Conservation (phyloP, 169 alveolate genomes). For the Eimeria praecox region DNA sequence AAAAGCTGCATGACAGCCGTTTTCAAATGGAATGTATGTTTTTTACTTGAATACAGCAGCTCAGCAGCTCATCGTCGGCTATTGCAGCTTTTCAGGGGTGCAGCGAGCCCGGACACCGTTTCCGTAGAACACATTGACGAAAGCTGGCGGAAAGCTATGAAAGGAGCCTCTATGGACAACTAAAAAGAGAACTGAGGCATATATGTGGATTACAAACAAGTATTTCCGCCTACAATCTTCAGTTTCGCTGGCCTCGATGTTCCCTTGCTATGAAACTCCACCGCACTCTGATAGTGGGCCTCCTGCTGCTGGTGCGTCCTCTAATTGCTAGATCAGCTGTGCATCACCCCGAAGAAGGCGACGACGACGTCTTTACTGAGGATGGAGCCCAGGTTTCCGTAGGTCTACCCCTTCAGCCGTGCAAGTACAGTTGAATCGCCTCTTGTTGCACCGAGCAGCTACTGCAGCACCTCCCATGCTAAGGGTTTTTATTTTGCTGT, state of each 20-base stretch:
- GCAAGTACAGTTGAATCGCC: no score
- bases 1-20: not conserved
- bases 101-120: not conserved
- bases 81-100: not conserved
- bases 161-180: not conserved
- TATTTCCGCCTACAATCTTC: not conserved
- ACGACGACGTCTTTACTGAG: not conserved
- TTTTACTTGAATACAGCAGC: not conserved
- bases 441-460: no score
- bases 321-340: not conserved
- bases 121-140: not conserved
- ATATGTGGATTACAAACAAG: not conserved
- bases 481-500: no score
- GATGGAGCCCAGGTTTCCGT: not conserved
- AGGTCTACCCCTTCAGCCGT: not conserved
- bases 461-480: no score
- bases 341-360: not conserved
- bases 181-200: not conserved
- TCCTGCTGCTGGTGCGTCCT: not conserved
- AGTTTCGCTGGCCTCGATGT: not conserved
- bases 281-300: not conserved
- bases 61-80: not conserved
- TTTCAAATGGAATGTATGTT: not conserved
- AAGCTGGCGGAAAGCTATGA: not conserved
- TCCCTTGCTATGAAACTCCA: not conserved